Evolutionary conservation across 2,329 filamentous ascomycete species (phyloP).

Genomic region (Purpureocillium takamizusanense): DNA sequence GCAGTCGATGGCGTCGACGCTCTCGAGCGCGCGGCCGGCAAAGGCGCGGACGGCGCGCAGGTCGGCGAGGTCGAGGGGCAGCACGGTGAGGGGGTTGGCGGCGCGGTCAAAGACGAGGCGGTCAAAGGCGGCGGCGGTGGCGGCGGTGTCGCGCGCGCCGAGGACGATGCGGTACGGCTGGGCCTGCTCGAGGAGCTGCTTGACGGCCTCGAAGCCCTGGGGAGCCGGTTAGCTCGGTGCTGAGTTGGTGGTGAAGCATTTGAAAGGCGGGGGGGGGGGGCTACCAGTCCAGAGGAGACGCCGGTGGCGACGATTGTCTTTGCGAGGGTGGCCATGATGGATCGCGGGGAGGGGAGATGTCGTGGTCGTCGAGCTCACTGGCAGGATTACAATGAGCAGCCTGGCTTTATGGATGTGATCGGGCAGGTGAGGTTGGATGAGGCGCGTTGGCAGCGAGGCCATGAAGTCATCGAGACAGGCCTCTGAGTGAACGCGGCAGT

Average conservation of each 20-base stretch:
- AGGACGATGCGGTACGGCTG: slow-evolving; percentile 40
- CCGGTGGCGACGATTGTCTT: not conserved
- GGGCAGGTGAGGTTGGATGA: no score
- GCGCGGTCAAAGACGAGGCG: slow-evolving; percentile 29
- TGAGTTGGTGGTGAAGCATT: not conserved
- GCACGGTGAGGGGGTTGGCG: slow-evolving; percentile 31
- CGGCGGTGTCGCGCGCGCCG: slow-evolving; percentile 35
- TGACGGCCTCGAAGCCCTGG: slow-evolving; percentile 44
- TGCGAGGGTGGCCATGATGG: not conserved
- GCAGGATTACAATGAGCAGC: no score
- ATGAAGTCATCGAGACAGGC: no score
- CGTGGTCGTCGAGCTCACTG: no score
- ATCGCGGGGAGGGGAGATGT: no score
- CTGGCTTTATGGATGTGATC: no score
- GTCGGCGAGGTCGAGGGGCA: slow-evolving; percentile 39
- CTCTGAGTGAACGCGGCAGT: no score
- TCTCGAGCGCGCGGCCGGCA: slow-evolving; percentile 31
- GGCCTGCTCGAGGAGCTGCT: slow-evolving; percentile 35
- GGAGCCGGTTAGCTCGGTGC: no score
- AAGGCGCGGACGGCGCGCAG: slow-evolving; percentile 36
- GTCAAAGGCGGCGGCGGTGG: slow-evolving; percentile 31
- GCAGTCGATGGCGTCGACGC: slow-evolving; percentile 36
- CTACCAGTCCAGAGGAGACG: not conserved
- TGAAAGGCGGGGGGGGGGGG: not conserved
- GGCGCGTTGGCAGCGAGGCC: no score